phyloP scores from a whole-genome alignment of 2,329 filamentous ascomycete species.

The Alternaria panax region DNA sequence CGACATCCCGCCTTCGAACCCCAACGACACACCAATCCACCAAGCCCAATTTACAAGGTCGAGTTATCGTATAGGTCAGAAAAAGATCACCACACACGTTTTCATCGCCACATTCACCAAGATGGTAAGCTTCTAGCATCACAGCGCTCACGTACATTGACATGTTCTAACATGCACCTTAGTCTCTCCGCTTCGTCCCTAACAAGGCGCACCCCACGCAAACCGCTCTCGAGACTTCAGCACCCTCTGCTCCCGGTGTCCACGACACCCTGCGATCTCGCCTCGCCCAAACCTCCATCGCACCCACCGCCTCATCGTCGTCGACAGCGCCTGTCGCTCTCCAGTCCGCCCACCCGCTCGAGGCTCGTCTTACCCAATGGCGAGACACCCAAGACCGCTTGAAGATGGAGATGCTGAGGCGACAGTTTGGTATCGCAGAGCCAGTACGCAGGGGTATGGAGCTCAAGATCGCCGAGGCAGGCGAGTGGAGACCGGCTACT shows the following conservation, averaged over 20 bases:
- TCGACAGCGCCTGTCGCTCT: conserved; percentile 51
- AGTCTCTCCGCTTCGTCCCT: conserved; percentile 93
- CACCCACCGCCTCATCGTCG: conserved; percentile 29
- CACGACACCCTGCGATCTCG: conserved; percentile 92
- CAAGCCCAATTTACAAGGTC: not conserved
- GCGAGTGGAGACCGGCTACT: conserved; percentile 79
- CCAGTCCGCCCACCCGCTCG: conserved; percentile 85
- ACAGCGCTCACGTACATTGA: conserved; percentile 1
- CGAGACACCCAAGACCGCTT: conserved; percentile 84
- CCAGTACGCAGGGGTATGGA: conserved; percentile 94
- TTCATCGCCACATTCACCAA: conserved; percentile 7
- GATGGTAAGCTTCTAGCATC: conserved; percentile 20
- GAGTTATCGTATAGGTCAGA: not conserved
- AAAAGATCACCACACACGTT: not conserved
- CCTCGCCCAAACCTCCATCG: conserved; percentile 65
- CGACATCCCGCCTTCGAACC: conserved; percentile 13
- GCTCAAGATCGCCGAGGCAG: conserved; percentile 81
- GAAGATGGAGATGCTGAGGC: conserved; percentile 87
- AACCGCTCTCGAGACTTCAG: conserved; percentile 65
- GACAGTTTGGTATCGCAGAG: conserved; percentile 90
- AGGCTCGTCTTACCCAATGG: conserved; percentile 88
- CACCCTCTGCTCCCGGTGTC: conserved; percentile 89
- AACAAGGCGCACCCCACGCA: conserved; percentile 65
- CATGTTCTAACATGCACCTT: conserved; percentile 17
- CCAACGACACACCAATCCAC: not conserved